These are phyloP conservation scores for Phytophthora brassicae DNA, from an alignment of 352 stramenopile species.

Conservation along the genomic window DNA sequence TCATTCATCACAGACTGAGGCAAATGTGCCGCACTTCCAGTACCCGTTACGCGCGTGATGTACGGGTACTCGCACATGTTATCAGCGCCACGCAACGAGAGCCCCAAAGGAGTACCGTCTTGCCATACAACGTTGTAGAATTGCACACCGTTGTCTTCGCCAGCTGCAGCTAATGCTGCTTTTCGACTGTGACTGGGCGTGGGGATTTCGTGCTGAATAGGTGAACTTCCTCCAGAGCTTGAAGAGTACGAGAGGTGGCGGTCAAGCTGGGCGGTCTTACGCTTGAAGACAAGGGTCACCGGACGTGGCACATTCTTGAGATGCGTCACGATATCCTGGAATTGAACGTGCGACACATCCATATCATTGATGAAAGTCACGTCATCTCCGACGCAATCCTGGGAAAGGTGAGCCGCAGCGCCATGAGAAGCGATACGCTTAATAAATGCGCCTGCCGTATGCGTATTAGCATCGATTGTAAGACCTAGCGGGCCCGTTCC, in stretches of 20 bases:
- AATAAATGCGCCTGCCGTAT: conserved; percentile 68
- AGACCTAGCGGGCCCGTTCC: conserved; percentile 71
- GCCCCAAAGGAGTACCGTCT: conserved; percentile 66
- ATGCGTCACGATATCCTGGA: conserved; percentile 78
- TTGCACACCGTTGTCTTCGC: conserved; percentile 43
- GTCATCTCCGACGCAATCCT: conserved; percentile 81
- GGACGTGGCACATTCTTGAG: conserved; percentile 79
- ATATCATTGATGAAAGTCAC: conserved; percentile 88
- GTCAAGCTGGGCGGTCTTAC: conserved; percentile 33
- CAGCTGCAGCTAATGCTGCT: conserved; percentile 28
- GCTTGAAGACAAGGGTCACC: conserved; percentile 78
- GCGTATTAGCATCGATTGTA: conserved; percentile 77
- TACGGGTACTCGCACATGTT: conserved; percentile 80
- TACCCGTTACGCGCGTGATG: conserved; percentile 85
- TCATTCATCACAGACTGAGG: conserved; percentile 77
- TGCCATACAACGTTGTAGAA: conserved; percentile 88
- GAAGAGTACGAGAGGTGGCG: conserved; percentile 46
- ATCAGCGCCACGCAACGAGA: conserved; percentile 78
- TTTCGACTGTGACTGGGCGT: conserved; percentile 38
- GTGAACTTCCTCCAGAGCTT: conserved; percentile 32
- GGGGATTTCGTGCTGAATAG: conserved; percentile 45
- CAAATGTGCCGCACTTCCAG: conserved; percentile 77
- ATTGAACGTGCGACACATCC: conserved; percentile 70
- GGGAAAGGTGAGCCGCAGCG: conserved; percentile 69
- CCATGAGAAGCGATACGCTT: conserved; percentile 78